phyloP scores from a whole-genome alignment of 2,329 filamentous ascomycete species.

The Orbilia ellipsospora region DNA sequence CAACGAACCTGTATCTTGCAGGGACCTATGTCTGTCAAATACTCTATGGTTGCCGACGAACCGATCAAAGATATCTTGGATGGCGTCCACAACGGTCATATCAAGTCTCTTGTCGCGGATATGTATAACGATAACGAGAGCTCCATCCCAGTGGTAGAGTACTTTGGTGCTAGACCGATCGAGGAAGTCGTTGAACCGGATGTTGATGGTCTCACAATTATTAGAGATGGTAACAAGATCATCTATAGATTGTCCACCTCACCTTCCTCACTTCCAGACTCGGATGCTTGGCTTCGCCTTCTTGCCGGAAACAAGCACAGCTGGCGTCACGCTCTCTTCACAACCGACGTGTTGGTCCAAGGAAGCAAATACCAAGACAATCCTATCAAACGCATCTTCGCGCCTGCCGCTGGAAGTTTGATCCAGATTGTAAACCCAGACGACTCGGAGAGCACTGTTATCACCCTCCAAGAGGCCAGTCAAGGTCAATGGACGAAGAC shows the following conservation, averaged over 20 bases:
- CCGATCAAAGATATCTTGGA: slow-evolving; percentile 95
- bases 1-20: slow-evolving; percentile 96
- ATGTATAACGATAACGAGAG: slow-evolving; percentile 79
- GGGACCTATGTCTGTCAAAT: slow-evolving; percentile 90
- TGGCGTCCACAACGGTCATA: slow-evolving; percentile 87
- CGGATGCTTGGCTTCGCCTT: slow-evolving; percentile 86
- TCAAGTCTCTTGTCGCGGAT: slow-evolving; percentile 80
- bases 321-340: slow-evolving; percentile 95
- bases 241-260: slow-evolving; percentile 84
- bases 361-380: slow-evolving; percentile 98
- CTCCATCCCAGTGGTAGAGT: slow-evolving; percentile 86
- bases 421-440: slow-evolving; percentile 88
- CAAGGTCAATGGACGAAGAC: slow-evolving; percentile 69
- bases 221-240: slow-evolving; percentile 80
- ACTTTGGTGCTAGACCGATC: slow-evolving; percentile 87
- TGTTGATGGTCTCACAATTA: slow-evolving; percentile 85
- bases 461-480: slow-evolving; percentile 83
- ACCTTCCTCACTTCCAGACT: slow-evolving; percentile 77
- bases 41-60: slow-evolving; percentile 88
- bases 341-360: slow-evolving; percentile 91
- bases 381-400: slow-evolving; percentile 90
- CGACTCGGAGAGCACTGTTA: slow-evolving; percentile 82
- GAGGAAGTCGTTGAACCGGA: slow-evolving; percentile 76
- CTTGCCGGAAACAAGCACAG: slow-evolving; percentile 86
- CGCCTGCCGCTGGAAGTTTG: slow-evolving; percentile 83